Evolutionary conservation across 331 rosid genomes (phyloP), one percentile per base, ranked within the genome.

Genomic region (Arachis monticola): DNA sequence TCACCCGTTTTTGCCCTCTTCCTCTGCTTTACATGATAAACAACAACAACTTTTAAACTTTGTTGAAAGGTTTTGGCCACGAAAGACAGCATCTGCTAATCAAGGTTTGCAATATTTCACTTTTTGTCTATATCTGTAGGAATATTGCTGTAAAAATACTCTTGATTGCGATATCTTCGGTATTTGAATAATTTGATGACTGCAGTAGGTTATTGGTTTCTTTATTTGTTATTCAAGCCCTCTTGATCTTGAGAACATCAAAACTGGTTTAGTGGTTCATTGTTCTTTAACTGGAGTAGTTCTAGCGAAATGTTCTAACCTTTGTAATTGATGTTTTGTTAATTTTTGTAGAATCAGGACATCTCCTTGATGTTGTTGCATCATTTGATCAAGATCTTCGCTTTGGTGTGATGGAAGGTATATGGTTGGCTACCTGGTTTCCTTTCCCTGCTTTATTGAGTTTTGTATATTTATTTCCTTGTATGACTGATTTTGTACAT

Each of bases 1-100:
- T 77, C 96, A 92, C 83, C 99, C 99, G n/a, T 50, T 77, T 71
- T 75, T 86, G 80, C 96, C 99, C 5, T 60, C 84, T 42, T 86
- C 96, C 14, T 75, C 86, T 73, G 75, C 69, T 74, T 69, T 94
- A 73, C 85, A 85, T 82, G 55, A 79, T 45, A 90, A 88, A 77
- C 87, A 88, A 66, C 81, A 64, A 52, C 86, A 75, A 79, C 86
- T 94, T 77, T 76, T 76, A 70, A 69, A 69, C 60, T 79, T 90
- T 61, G 87, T 87, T 9, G 97, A 90, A 80, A 32, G 68, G 5
- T 60, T 85, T 63, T 94, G 96, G 97, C 90, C 96, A 11, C 81
- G 85, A 41, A 82, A 76, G 82, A 64, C 72, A 60, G 72, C 79
- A 17, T 79, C 72, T 31, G 27, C 62, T 22, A 77, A 75, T 60